Evolutionary conservation across 1,139 yeast genomes (phyloP).

Genomic region (Sugiyamaella xylanicola): DNA sequence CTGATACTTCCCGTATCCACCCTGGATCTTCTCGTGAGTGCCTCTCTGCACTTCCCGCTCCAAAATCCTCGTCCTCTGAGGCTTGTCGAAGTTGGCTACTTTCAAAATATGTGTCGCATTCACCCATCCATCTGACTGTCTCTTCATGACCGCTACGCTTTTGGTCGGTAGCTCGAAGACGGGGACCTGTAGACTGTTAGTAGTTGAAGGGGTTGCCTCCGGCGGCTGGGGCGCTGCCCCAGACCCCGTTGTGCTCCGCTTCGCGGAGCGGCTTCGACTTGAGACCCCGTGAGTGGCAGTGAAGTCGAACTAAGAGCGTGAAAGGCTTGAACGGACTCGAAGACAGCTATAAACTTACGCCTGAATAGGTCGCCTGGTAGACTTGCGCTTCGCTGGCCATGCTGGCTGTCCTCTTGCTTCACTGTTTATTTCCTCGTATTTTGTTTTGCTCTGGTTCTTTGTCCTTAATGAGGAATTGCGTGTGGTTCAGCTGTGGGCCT

Average conservation of each 20-base stretch:
- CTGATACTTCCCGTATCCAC: constrained; percentile 95
- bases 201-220: background rate
- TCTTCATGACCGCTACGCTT: constrained; percentile 89
- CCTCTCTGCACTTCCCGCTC: constrained; percentile 91
- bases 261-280: background rate
- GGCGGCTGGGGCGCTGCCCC: constrained; percentile 11
- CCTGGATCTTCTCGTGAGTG: constrained; percentile 89
- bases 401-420: background rate
- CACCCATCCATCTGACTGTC: constrained; percentile 90
- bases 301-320: no score
- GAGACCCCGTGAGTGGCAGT: background rate
- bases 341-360: constrained; percentile 30
- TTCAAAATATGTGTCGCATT: constrained; percentile 97
- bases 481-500: no score
- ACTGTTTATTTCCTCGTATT: background rate
- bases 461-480: no score
- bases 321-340: background rate
- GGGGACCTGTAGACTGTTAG: constrained; percentile 52
- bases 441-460: background rate
- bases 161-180: constrained; percentile 84
- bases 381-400: constrained; percentile 23
- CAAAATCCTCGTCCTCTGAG: constrained; percentile 85
- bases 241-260: constrained; percentile 7
- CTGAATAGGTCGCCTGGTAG: constrained; percentile 45
- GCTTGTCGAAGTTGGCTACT: constrained; percentile 93